A percentile compares a stretch with the other conserved stretches of the same genome.
These are phyloP conservation scores for Globisporangium yorkense DNA, from an alignment of 352 stramenopile species.

Conservation along the genomic window DNA sequence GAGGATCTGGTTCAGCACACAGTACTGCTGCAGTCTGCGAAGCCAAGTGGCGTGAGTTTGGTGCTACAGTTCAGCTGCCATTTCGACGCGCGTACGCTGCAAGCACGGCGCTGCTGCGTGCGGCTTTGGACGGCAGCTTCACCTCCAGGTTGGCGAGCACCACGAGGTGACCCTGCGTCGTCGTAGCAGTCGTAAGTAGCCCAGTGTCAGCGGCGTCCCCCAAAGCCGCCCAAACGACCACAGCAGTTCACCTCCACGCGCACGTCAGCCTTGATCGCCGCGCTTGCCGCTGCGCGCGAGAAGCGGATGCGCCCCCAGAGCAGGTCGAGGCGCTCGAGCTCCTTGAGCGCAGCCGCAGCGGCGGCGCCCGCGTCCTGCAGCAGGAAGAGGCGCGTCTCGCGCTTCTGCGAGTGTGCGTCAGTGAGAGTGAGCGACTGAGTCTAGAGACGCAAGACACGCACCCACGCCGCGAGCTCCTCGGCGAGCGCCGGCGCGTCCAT, in stretches of 20 bases:
- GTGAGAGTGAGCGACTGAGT: background rate
- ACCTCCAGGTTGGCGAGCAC: conserved; percentile 66
- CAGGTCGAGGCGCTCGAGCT: conserved; percentile 79
- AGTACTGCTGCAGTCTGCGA: conserved; percentile 70
- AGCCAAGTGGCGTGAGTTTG: background rate
- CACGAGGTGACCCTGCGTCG: conserved; percentile 56
- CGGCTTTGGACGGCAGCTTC: conserved; percentile 47
- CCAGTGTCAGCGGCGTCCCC: background rate
- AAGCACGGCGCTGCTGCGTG: conserved; percentile 40
- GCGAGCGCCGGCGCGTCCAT: conserved; percentile 13
- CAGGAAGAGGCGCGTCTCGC: conserved; percentile 53
- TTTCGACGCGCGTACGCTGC: conserved; percentile 31
- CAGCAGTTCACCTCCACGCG: conserved; percentile 44
- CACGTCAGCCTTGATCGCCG: conserved; percentile 60
- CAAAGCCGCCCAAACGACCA: background rate
- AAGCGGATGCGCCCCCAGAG: conserved; percentile 77
- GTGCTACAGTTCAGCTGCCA: background rate
- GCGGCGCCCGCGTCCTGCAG: conserved; percentile 48
- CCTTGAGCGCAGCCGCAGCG: conserved; percentile 42
- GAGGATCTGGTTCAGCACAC: conserved; percentile 79
- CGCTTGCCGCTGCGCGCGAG: conserved; percentile 31
- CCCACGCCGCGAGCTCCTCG: conserved; percentile 44
- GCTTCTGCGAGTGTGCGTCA: conserved; percentile 28
- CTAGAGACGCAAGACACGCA: conserved; percentile 4
- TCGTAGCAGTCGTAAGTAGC: conserved; percentile 1